Percentiles rank a stretch among this genome's conserved stretches.
Evolutionary conservation across 2,329 filamentous ascomycete species (phyloP).

Genomic region (Fusarium sp.): DNA sequence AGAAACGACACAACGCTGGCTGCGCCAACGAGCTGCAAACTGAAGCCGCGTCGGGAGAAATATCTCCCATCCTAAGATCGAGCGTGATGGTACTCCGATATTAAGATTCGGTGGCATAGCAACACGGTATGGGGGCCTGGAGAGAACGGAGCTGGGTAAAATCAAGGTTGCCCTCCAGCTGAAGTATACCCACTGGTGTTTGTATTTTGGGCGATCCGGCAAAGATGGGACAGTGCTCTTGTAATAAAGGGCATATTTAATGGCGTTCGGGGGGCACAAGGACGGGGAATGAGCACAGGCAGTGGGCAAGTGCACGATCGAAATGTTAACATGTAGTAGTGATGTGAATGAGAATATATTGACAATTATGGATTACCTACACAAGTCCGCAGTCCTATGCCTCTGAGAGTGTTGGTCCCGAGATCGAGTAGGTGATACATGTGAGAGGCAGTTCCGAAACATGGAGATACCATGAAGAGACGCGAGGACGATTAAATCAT

Average conservation of each 20-base stretch:
- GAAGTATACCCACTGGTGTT: constrained; percentile 48
- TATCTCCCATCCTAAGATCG: constrained; percentile 30
- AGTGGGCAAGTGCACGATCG: constrained; percentile 49
- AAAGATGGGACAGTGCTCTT: constrained; percentile 36
- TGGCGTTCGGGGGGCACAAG: constrained; percentile 44
- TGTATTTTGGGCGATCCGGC: constrained; percentile 43
- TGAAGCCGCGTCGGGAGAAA: constrained; percentile 39
- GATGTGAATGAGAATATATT: constrained; percentile 38
- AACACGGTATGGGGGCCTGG: constrained; percentile 10
- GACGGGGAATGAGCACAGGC: constrained; percentile 43
- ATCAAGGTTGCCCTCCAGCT: constrained; percentile 27
- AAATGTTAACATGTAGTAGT: constrained; percentile 23
- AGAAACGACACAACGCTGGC: constrained; percentile 19
- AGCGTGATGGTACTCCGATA: constrained; percentile 20
- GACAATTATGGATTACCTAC: background rate
- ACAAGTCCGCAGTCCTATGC: background rate
- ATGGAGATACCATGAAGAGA: too few relatives aligned
- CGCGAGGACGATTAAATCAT: too few relatives aligned
- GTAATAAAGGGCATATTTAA: constrained; percentile 44
- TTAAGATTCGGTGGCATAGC: constrained; percentile 20
- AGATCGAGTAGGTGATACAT: too few relatives aligned
- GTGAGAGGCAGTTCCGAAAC: too few relatives aligned
- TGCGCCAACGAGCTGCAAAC: constrained; percentile 30
- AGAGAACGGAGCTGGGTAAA: constrained; percentile 9
- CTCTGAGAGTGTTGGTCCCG: too few relatives aligned